These are phyloP conservation scores for Marchantia polymorpha DNA, from an alignment of 225 moss, liverwort and hornwort genomes.

Conservation along the genomic window DNA sequence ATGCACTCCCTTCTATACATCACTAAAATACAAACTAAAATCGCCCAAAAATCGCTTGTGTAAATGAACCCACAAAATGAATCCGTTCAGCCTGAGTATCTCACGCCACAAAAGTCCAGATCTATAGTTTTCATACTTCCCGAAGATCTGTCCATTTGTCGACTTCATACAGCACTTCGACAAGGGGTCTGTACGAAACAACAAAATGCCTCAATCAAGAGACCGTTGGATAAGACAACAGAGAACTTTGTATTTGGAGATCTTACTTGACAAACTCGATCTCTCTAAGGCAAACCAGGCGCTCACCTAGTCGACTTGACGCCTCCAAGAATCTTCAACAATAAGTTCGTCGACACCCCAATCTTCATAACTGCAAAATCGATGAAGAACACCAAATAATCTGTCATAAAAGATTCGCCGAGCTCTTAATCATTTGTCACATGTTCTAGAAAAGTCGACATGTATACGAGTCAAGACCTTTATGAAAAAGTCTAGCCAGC, in stretches of 20 bases:
- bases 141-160: no score
- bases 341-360: constrained; percentile 99
- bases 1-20: not conserved
- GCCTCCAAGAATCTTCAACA: constrained; percentile 98
- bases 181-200: not conserved
- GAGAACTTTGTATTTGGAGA: no score
- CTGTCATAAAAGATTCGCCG: not conserved
- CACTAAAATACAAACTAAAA: not conserved
- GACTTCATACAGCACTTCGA: not conserved
- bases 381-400: not conserved
- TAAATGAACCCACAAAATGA: not conserved
- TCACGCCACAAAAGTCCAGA: not conserved
- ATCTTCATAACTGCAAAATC: constrained; percentile 72
- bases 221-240: not conserved
- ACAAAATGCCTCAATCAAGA: not conserved
- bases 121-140: not conserved
- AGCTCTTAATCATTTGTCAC: not conserved
- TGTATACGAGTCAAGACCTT: no score
- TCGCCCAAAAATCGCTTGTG: not conserved
- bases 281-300: not conserved
- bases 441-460: no score
- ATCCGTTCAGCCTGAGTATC: not conserved
- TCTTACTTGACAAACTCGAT: not conserved
- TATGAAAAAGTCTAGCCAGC: no score
- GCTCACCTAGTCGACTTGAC: constrained; percentile 62